phyloP scores from a whole-genome alignment of 805 yeast genomes.

The Saturnispora halmiae region DNA sequence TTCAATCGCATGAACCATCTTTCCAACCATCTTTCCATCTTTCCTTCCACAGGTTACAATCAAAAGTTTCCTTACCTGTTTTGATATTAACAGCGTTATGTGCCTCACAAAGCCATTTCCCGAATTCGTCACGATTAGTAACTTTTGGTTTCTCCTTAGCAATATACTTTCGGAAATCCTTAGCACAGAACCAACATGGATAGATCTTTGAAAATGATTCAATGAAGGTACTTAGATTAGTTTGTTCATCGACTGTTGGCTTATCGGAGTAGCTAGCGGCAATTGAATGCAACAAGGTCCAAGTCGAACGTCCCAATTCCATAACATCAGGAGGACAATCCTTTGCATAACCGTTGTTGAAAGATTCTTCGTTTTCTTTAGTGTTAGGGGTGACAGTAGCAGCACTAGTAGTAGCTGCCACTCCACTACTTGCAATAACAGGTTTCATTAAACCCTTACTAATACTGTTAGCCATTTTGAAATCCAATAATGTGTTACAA shows the following conservation, averaged over 20 bases:
- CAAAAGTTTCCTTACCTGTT: conserved; percentile 76
- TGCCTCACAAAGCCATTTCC: conserved; percentile 89
- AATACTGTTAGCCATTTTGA: conserved; percentile 45
- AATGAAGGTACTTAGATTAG: conserved; percentile 63
- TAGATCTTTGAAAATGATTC: conserved; percentile 66
- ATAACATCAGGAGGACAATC: conserved; percentile 85
- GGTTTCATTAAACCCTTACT: conserved; percentile 17
- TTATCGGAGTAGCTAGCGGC: conserved; percentile 80
- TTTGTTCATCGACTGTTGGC: conserved; percentile 55
- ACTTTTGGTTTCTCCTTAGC: conserved; percentile 46
- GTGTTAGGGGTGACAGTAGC: conserved; percentile 16
- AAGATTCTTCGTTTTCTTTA: conserved; percentile 15
- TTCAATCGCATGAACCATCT: conserved; percentile 39
- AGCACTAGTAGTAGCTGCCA: conserved; percentile 12
- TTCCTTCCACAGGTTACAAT: conserved; percentile 82
- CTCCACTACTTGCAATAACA: conserved; percentile 10
- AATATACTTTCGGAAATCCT: conserved; percentile 65
- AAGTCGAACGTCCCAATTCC: conserved; percentile 71
- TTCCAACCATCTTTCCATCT: conserved; percentile 97
- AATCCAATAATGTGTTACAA: conserved; percentile 76
- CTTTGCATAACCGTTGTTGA: conserved; percentile 26
- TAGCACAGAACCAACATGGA: conserved; percentile 92
- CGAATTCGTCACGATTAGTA: conserved; percentile 64
- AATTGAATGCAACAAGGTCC: conserved; percentile 86
- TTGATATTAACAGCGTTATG: conserved; percentile 89